Base-by-base conservation (phyloP, 805 yeast species). In the Kodamaea neixiangensis region DNA sequence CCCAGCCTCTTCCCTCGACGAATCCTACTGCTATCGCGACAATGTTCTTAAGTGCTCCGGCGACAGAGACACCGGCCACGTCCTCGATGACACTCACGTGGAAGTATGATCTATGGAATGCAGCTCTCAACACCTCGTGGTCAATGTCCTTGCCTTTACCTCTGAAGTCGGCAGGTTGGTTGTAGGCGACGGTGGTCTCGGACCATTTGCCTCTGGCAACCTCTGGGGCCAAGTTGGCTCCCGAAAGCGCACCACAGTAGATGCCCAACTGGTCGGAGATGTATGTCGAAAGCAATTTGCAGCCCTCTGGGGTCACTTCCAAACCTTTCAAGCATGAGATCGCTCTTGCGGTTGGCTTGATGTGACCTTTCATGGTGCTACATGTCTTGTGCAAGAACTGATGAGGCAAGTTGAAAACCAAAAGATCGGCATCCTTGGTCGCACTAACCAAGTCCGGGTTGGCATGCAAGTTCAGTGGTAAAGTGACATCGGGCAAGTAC, bases 1-100 rank as follows among this genome's bases (percentile, higher is more conserved):
- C 79, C 79, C 79, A 75, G 44, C 77, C 77, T 50, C 66, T 65
- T 38, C 79, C 79, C 59, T 73, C 78, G 40, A 75, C 78, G 51
- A 75, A 72, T 20, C 79, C 79, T 19, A 73, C 79, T 7, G 77
- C 74, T 46, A 71, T 64, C 38, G 79, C 79, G 44, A 75, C 79
- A 22, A 75, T 70, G 54, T 75, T 75, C 63, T 75, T 75, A 60
- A 75, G 66, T 2, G 79, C 79, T 50, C 79, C 79, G 22, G 79
- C 79, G 14, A 73, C 71, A 11, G 78, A 73, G 9, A 72, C 76
- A 50, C 79, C 79, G 13, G 74, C 72, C 38, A 75, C 78, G 55
- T 75, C 79, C 45, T 71, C 69, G 49, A 75, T 71, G 42, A 74
- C 77, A 31, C 66, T 68, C 46, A 75, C 78, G 59, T 75, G 79